Conservation (phyloP, 2,329 filamentous ascomycete genomes). For the Hypoxylon sp. region DNA sequence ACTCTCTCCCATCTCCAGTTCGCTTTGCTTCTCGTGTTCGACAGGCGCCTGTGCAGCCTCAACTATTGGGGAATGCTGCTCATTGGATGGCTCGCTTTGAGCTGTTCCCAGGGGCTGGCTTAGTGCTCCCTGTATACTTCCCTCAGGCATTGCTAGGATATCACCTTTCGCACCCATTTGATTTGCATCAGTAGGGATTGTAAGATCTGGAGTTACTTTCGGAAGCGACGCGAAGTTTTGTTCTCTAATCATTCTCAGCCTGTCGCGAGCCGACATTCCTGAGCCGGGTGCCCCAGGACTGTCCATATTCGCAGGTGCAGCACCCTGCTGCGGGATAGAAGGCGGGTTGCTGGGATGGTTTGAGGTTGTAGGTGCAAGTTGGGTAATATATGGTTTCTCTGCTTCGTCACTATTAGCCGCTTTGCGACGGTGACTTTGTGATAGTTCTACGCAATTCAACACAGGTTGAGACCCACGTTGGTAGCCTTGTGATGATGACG, state of each 20-base stretch:
- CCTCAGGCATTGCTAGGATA: slow-evolving; percentile 14
- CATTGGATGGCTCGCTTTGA: slow-evolving; percentile 22
- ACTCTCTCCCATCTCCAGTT: slow-evolving; percentile 25
- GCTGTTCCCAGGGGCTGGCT: slow-evolving; percentile 31
- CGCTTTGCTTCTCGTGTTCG: slow-evolving; percentile 23
- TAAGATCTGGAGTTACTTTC: slow-evolving; percentile 9
- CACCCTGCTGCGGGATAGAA: slow-evolving; percentile 13
- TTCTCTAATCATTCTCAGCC: slow-evolving; percentile 46
- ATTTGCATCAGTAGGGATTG: background rate
- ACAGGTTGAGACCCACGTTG: slow-evolving; percentile 25
- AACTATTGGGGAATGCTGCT: slow-evolving; percentile 27
- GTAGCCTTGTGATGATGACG: slow-evolving; percentile 38
- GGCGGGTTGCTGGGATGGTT: background rate
- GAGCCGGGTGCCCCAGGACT: slow-evolving; percentile 28
- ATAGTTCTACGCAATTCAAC: slow-evolving; percentile 15
- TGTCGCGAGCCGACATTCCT: slow-evolving; percentile 48
- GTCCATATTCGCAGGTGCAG: slow-evolving; percentile 45
- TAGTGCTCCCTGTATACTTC: slow-evolving; percentile 23
- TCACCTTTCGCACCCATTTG: slow-evolving; percentile 10
- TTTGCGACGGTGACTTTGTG: slow-evolving; percentile 11
- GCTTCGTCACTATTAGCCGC: background rate
- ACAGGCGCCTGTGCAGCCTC: slow-evolving; percentile 22
- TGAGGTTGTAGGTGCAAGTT: slow-evolving; percentile 1
- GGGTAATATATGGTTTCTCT: background rate
- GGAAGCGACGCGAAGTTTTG: slow-evolving; percentile 35